These are phyloP conservation scores for Yamadazyma insecticola DNA, from an alignment of 805 yeast species.

Conservation along the genomic window DNA sequence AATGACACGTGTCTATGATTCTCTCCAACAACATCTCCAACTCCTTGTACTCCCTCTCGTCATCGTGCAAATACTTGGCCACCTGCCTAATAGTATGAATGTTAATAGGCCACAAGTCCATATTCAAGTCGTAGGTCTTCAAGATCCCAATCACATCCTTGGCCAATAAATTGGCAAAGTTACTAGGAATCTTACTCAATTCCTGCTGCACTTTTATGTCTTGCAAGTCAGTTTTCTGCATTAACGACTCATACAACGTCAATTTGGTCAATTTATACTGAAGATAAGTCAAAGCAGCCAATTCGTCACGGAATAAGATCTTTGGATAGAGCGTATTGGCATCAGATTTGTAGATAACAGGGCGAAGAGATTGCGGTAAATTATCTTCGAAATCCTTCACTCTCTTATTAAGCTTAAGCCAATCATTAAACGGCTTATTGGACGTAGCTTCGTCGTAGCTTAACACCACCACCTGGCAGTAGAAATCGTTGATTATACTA, in stretches of 20 bases:
- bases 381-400: constrained; percentile 25
- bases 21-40: constrained; percentile 17
- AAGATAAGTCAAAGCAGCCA: constrained; percentile 27
- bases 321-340: constrained; percentile 23
- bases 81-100: constrained; percentile 29
- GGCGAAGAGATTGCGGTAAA: constrained; percentile 27
- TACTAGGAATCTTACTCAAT: constrained; percentile 18
- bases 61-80: constrained; percentile 19
- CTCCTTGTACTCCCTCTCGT: constrained; percentile 14
- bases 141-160: constrained; percentile 35
- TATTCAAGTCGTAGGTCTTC: constrained; percentile 31
- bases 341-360: constrained; percentile 23
- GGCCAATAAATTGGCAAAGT: constrained; percentile 23
- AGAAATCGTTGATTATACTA: constrained; percentile 26
- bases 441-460: constrained; percentile 20
- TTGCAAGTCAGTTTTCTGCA: constrained; percentile 14
- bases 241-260: constrained; percentile 24
- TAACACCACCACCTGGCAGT: constrained; percentile 19
- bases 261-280: constrained; percentile 27
- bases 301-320: constrained; percentile 32
- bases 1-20: constrained; percentile 12
- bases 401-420: constrained; percentile 21
- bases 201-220: constrained; percentile 15
- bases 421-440: constrained; percentile 19
- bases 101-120: constrained; percentile 30